Evolutionary conservation across 2,329 filamentous ascomycete species (phyloP).

Genomic region (Phyllosticta citriasiana): DNA sequence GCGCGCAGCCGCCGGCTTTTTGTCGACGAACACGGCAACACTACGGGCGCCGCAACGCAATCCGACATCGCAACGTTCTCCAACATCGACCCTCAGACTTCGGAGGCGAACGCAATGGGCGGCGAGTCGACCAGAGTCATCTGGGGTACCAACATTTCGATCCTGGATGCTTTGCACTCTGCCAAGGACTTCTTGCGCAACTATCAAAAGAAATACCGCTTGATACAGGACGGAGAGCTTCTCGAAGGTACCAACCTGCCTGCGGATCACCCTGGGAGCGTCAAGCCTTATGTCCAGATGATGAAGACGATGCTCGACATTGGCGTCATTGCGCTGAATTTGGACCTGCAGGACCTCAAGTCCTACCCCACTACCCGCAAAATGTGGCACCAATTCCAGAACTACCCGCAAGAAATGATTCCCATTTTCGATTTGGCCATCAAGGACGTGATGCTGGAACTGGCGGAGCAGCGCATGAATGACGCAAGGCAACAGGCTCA

Average conservation of each 20-base stretch:
- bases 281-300: slow-evolving; percentile 74
- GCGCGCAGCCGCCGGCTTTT: slow-evolving; percentile 48
- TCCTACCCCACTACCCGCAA: slow-evolving; percentile 87
- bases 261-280: slow-evolving; percentile 58
- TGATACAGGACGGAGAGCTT: slow-evolving; percentile 78
- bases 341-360: slow-evolving; percentile 83
- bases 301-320: slow-evolving; percentile 86
- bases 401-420: slow-evolving; percentile 92
- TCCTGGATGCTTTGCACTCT: slow-evolving; percentile 73
- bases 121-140: slow-evolving; percentile 75
- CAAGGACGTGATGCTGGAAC: slow-evolving; percentile 85
- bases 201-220: slow-evolving; percentile 85
- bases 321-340: slow-evolving; percentile 72
- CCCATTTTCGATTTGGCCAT: slow-evolving; percentile 92
- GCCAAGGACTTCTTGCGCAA: slow-evolving; percentile 92
- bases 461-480: slow-evolving; percentile 71
- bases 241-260: slow-evolving; percentile 59
- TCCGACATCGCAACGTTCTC: slow-evolving; percentile 56
- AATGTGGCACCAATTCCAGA: slow-evolving; percentile 88
- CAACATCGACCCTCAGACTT: slow-evolving; percentile 69
- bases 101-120: slow-evolving; percentile 80
- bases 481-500: slow-evolving; percentile 49
- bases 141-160: slow-evolving; percentile 95
- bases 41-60: slow-evolving; percentile 38
- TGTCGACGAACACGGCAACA: slow-evolving; percentile 54